Percentiles rank a stretch among this genome's conserved stretches.
Evolutionary conservation across 495 filamentous ascomycete species (phyloP).

Genomic region (Penicillium taxi): DNA sequence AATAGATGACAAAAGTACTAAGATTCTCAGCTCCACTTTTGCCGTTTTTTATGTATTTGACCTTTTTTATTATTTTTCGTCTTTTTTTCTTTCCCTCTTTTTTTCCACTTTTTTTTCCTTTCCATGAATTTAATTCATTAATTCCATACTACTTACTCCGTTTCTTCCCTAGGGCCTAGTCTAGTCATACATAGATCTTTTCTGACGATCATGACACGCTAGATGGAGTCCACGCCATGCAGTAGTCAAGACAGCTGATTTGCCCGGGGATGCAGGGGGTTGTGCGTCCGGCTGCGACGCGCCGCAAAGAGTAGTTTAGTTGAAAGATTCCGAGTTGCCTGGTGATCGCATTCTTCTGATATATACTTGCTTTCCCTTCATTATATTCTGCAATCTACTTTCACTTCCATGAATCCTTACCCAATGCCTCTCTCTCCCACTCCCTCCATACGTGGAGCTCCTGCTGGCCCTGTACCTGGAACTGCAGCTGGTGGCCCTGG

Average conservation of each 20-base stretch:
- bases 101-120: neutral
- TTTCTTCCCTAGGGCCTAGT: too few relatives aligned
- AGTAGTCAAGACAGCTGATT: conserved; percentile 20
- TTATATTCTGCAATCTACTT: neutral
- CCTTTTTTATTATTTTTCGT: neutral
- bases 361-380: neutral
- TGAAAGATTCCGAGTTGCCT: conserved; percentile 24
- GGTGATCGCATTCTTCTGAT: conserved; percentile 20
- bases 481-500: too few relatives aligned
- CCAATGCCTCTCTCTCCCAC: conserved; percentile 15
- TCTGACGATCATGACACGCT: conserved; percentile 20
- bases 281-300: conserved; percentile 31
- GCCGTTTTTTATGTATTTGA: neutral
- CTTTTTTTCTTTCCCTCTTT: neutral
- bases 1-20: conserved; percentile 24
- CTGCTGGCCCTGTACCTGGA: conserved; percentile 12
- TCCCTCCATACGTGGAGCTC: too few relatives aligned
- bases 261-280: conserved; percentile 36
- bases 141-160: too few relatives aligned
- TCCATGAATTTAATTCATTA: too few relatives aligned
- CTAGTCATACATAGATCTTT: too few relatives aligned
- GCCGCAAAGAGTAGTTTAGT: conserved; percentile 36
- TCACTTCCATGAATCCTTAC: neutral
- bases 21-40: conserved; percentile 9
- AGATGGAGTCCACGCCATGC: conserved; percentile 14